Percentiles rank a stretch among this genome's conserved stretches.
Evolutionary conservation across 2,329 filamentous ascomycete genomes (phyloP).

Genomic region (Fusarium succisae): DNA sequence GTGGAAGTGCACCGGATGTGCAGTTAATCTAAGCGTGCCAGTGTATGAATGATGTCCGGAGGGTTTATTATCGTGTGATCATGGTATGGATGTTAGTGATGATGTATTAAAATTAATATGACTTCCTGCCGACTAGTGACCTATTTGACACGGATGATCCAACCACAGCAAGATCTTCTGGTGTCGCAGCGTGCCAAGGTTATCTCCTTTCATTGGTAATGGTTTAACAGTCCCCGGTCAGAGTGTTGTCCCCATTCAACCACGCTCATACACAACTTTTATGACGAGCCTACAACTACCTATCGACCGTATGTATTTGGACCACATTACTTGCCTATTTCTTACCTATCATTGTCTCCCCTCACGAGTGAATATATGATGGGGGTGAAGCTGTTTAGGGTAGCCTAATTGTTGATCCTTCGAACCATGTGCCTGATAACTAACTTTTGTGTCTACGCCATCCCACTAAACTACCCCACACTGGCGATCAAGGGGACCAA

Average conservation of each 20-base stretch:
- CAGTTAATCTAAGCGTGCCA: not conserved
- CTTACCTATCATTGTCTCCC: not conserved
- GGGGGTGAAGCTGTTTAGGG: not conserved
- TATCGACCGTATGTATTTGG: not conserved
- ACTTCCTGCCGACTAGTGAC: not conserved
- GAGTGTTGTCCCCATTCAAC: slow-evolving; percentile 1
- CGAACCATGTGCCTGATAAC: slow-evolving; percentile 10
- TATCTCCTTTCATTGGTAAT: slow-evolving; percentile 3
- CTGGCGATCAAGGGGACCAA: slow-evolving; percentile 35
- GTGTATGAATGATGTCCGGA: too few relatives aligned
- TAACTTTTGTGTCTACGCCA: slow-evolving; percentile 8
- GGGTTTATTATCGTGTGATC: not conserved
- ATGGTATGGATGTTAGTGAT: not conserved
- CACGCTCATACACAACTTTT: slow-evolving; percentile 12
- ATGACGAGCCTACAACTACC: not conserved
- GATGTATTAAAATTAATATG: not conserved
- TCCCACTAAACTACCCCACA: slow-evolving; percentile 17
- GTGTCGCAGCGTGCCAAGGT: not conserved
- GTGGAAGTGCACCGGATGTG: too few relatives aligned
- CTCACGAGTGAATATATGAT: not conserved
- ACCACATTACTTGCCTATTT: slow-evolving; percentile 24
- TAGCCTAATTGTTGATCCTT: slow-evolving; percentile 8
- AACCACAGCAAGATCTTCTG: not conserved
- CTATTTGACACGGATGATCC: too few relatives aligned
- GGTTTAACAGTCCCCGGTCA: not conserved